Conservation (phyloP, 2,329 filamentous ascomycete species). For the Conoideocrella luteorostrata region DNA sequence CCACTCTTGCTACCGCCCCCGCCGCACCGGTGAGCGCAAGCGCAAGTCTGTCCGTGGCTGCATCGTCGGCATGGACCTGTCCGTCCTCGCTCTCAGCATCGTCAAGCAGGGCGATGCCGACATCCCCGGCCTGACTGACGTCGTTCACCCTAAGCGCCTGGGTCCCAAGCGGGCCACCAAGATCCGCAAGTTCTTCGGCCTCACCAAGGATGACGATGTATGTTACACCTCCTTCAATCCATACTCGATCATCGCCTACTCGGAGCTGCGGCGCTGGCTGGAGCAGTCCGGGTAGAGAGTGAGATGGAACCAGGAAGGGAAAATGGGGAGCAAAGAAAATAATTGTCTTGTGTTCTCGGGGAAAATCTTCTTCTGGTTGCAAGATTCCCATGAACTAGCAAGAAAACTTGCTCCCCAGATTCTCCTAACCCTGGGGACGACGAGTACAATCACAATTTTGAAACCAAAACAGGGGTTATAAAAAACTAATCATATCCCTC, state of each 20-base stretch:
- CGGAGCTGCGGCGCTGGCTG: slow-evolving; percentile 39
- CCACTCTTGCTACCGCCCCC: slow-evolving; percentile 98
- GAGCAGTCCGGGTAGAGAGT: slow-evolving; percentile 53
- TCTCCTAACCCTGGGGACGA: slow-evolving; percentile 13
- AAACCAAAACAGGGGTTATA: background rate
- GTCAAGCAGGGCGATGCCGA: slow-evolving; percentile 97
- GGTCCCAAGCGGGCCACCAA: slow-evolving; percentile 99
- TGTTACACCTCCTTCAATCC: slow-evolving; percentile 54
- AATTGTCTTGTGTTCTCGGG: background rate
- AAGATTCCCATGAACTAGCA: too few relatives aligned
- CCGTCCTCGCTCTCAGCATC: slow-evolving; percentile 87
- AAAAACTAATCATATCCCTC: slow-evolving; percentile 29
- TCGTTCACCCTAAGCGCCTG: slow-evolving; percentile 97
- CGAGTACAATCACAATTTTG: slow-evolving; percentile 14
- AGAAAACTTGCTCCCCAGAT: too few relatives aligned
- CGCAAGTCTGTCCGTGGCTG: slow-evolving; percentile 98
- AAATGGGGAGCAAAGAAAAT: background rate
- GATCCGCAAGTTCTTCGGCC: slow-evolving; percentile 99
- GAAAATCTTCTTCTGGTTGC: background rate
- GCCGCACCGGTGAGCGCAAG: slow-evolving; percentile 98
- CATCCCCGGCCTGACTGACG: slow-evolving; percentile 93
- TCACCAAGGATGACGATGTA: slow-evolving; percentile 99
- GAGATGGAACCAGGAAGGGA: slow-evolving; percentile 34
- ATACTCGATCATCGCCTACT: slow-evolving; percentile 65
- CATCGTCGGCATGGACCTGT: slow-evolving; percentile 94